Evolutionary conservation across 164 flowering plant species (phyloP), one percentile per base, ranked within the genome.

Genomic region (Vitis riparia): DNA sequence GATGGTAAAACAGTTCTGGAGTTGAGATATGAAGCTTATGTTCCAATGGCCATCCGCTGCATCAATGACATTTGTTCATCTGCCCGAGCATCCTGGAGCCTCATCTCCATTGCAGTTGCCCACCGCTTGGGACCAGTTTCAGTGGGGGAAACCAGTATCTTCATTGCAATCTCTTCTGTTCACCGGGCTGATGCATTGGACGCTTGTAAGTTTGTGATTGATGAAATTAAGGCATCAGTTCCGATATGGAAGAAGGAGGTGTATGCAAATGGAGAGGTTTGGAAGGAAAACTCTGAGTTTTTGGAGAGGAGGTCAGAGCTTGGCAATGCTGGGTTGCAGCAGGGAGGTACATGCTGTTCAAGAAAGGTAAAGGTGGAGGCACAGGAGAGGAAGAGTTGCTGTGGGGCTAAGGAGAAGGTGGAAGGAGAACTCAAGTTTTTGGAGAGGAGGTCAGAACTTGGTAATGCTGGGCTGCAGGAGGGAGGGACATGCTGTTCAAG

Each of bases 391-490:
- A 17, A 17, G 17, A 17, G 17, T 17, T 17, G 17, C 17, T 17
- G 17, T 17, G 17, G 17, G 17, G 17, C 17, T 17, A 17, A 17
- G 17, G 17, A 17, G 17, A 17, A 17, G 17, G 17, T 95, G 99
- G 98, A 95, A 95, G 81, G 96, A 95, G 81, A 95, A 91, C 65
- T 71, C 84, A 98, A 92, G 86, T 94, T 92, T 72, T 15, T 85
- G 67, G 93, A 88, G 77, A 79, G 89, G 79, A 82, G 80, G 71
- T 47, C 67, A 44, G 83, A 79, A 60, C 79, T 84, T 27, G 86
- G 77, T 60, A 76, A 65, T 27, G 51, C 23, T 23, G 63, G 32
- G 14, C 1, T 3, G 65, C 23, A 23, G 23, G 1, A 17, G 13
- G 71, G 23, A 9, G 60, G 72, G 32, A 11, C 27, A 15, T 56